Percentiles rank a stretch among this genome's conserved stretches.
Evolutionary conservation across 495 filamentous ascomycete species (phyloP).

Genomic region (Aspergillus diversus): DNA sequence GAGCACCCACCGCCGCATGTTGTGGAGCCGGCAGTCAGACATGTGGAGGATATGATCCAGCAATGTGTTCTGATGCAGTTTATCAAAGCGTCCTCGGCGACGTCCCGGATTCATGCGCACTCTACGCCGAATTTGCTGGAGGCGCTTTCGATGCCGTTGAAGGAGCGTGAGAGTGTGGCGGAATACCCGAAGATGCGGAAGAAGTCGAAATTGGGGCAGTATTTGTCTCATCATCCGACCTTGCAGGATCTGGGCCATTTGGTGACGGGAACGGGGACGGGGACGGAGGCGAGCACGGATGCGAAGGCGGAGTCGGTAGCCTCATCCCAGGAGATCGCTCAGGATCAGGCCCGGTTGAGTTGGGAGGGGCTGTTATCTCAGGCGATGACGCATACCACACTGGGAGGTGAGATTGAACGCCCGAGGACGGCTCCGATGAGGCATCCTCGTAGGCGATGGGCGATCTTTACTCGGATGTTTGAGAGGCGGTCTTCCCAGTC

Average conservation of each 20-base stretch:
- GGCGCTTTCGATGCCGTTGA: neutral
- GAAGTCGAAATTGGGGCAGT: neutral
- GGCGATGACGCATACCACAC: neutral
- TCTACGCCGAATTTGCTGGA: neutral
- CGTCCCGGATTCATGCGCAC: neutral
- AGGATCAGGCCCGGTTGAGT: neutral
- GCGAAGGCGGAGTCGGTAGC: neutral
- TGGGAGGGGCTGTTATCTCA: neutral
- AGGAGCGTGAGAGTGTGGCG: neutral
- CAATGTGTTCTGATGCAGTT: neutral
- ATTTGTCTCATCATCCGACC: neutral
- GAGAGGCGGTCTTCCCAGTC: neutral
- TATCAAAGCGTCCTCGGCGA: neutral
- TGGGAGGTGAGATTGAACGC: neutral
- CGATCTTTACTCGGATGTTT: neutral
- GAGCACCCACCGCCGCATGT: conserved; percentile 70
- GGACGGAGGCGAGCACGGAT: too few species aligned
- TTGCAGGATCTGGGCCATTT: neutral
- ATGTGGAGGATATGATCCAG: neutral
- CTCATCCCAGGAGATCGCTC: neutral
- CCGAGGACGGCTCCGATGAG: neutral
- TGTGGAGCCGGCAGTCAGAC: conserved; percentile 67
- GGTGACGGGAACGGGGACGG: neutral
- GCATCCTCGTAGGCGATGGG: neutral
- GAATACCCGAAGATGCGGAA: neutral